Evolutionary conservation across 2,329 filamentous ascomycete species (phyloP).

Genomic region (Epichloe aotearoae): DNA sequence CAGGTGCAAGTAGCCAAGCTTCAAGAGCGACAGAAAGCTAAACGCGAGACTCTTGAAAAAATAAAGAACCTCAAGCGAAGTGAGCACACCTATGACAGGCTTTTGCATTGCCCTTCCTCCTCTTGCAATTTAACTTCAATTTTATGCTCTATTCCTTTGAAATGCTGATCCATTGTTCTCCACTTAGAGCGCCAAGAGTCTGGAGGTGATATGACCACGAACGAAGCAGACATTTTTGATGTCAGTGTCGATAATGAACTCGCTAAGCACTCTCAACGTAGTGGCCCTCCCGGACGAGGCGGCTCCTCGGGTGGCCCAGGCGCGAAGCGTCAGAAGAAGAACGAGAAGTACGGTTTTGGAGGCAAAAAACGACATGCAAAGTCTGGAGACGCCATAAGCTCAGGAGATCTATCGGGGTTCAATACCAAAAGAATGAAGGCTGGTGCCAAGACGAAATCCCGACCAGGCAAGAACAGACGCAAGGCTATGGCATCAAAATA

Average conservation of each 20-base stretch:
- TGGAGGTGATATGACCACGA: slow-evolving; percentile 45
- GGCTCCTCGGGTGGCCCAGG: slow-evolving; percentile 9
- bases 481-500: slow-evolving; percentile 25
- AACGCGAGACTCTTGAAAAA: slow-evolving; percentile 88
- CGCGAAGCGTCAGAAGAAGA: slow-evolving; percentile 76
- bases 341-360: slow-evolving; percentile 88
- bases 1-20: slow-evolving; percentile 93
- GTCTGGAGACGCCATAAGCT: slow-evolving; percentile 78
- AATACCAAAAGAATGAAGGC: slow-evolving; percentile 75
- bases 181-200: slow-evolving; percentile 70
- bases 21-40: slow-evolving; percentile 85
- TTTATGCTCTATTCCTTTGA: neutral
- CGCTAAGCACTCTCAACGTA: slow-evolving; percentile 22
- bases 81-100: slow-evolving; percentile 31
- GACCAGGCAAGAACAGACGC: slow-evolving; percentile 39
- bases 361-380: slow-evolving; percentile 87
- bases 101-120: neutral
- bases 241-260: slow-evolving; percentile 65
- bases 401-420: slow-evolving; percentile 68
- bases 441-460: slow-evolving; percentile 26
- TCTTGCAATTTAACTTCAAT: neutral
- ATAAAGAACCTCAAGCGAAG: slow-evolving; percentile 86
- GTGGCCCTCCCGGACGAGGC: slow-evolving; percentile 24
- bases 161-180: neutral
- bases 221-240: slow-evolving; percentile 83